Evolutionary conservation across 805 yeast species (phyloP).

Genomic region (Saturnispora galanensis): DNA sequence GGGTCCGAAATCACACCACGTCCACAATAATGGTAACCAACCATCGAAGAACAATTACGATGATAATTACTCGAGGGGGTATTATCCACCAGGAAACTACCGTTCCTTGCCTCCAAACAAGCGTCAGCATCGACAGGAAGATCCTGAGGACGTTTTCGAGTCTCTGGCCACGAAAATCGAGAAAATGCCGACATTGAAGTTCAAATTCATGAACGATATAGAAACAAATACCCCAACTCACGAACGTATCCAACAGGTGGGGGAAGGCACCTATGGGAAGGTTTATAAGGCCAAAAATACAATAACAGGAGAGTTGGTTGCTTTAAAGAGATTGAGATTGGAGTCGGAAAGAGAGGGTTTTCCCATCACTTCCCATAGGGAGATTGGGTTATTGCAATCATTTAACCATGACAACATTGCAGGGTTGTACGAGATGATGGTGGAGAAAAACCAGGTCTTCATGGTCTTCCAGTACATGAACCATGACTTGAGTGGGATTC

Average conservation of each 20-base stretch:
- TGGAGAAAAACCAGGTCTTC: conserved; percentile 60
- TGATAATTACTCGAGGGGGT: background rate
- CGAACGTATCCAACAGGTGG: conserved; percentile 77
- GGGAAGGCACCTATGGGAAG: conserved; percentile 98
- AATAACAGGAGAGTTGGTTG: conserved; percentile 64
- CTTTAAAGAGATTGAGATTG: conserved; percentile 73
- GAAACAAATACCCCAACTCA: conserved; percentile 33
- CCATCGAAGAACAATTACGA: background rate
- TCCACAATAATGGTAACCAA: background rate
- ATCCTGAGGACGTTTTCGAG: conserved; percentile 10
- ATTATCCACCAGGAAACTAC: background rate
- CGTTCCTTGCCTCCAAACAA: no score
- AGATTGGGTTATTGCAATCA: conserved; percentile 74
- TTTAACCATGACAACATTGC: conserved; percentile 78
- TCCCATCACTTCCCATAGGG: conserved; percentile 92
- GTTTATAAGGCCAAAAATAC: conserved; percentile 80
- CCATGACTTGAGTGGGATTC: conserved; percentile 83
- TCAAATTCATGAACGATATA: conserved; percentile 3
- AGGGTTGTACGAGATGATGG: conserved; percentile 81
- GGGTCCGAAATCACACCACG: conserved; percentile 9
- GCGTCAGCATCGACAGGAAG: conserved; percentile 3
- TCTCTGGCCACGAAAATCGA: conserved; percentile 7
- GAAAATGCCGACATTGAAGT: conserved; percentile 2
- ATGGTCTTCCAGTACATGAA: conserved; percentile 93
- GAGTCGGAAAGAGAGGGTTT: conserved; percentile 90